These are phyloP conservation scores for Malania oleifera DNA, from an alignment of 164 flowering plant species.

Conservation along the genomic window DNA sequence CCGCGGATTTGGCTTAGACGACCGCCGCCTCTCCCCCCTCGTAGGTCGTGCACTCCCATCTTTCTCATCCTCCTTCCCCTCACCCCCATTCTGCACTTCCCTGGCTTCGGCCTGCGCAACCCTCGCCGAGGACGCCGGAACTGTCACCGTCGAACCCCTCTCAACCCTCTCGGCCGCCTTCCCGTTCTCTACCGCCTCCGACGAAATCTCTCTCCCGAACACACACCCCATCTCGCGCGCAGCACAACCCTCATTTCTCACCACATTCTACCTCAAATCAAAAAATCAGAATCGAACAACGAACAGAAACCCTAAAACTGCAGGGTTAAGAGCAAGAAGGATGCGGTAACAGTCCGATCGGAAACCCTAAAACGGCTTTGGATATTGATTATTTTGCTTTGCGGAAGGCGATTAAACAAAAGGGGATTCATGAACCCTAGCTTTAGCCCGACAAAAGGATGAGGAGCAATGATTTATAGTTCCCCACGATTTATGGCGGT, in stretches of 20 bases:
- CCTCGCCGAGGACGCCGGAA: neutral
- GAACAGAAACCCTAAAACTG: neutral
- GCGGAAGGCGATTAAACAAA: neutral
- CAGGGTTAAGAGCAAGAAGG: too few relatives aligned
- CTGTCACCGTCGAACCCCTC: neutral
- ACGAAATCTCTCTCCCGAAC: conserved; percentile 23
- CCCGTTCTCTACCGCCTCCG: conserved; percentile 9
- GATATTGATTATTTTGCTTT: too few relatives aligned
- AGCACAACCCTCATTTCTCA: conserved; percentile 11
- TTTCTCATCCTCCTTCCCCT: conserved; percentile 24
- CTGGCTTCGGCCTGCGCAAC: neutral
- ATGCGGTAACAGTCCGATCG: too few relatives aligned
- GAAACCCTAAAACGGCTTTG: neutral
- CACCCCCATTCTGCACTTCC: conserved; percentile 23
- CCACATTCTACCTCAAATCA: conserved; percentile 14
- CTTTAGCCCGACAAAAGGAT: conserved; percentile 17
- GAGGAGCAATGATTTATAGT: conserved; percentile 20
- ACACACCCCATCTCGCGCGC: conserved; percentile 30
- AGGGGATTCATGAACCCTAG: conserved; percentile 17
- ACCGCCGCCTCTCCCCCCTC: conserved; percentile 32
- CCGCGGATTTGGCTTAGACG: conserved; percentile 44
- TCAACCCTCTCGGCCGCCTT: conserved; percentile 1
- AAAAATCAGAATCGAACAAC: conserved; percentile 1
- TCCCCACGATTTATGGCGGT: conserved; percentile 22
- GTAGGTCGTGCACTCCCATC: conserved; percentile 17